phyloP scores from a whole-genome alignment of 306 rosid species.

The Fragaria vesca region DNA sequence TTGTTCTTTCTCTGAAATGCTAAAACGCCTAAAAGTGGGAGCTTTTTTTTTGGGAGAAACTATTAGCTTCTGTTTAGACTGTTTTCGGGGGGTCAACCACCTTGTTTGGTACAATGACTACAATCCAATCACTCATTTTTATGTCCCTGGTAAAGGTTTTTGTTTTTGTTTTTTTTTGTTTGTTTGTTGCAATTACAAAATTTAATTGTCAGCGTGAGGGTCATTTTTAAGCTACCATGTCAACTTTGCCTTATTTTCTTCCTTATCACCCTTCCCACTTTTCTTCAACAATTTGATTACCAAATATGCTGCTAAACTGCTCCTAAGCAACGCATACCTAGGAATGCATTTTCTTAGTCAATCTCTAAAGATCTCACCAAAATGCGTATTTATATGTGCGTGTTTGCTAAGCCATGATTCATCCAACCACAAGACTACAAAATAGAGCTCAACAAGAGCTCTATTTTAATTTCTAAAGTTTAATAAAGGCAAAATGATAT shows the following conservation, averaged over 20 bases:
- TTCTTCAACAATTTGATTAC: slow-evolving; percentile 1
- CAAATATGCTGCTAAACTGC: background rate
- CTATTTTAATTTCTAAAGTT: background rate
- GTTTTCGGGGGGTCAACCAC: background rate
- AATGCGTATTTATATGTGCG: background rate
- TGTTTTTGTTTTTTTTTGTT: background rate
- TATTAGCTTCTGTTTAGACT: background rate
- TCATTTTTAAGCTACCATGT: slow-evolving; percentile 10
- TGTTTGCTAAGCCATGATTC: background rate
- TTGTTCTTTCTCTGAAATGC: background rate
- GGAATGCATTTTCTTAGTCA: too few relatives aligned
- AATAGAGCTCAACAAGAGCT: too few relatives aligned
- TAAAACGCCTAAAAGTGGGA: background rate
- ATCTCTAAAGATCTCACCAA: background rate
- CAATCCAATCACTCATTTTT: too few relatives aligned
- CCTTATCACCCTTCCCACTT: background rate
- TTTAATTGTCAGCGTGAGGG: background rate
- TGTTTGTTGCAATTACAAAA: background rate
- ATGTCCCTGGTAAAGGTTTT: too few relatives aligned
- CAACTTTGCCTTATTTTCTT: background rate
- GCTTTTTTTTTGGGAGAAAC: background rate
- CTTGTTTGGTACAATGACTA: too few relatives aligned
- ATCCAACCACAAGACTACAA: background rate
- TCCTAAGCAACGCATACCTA: background rate
- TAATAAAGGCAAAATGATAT: background rate